A percentile compares a stretch with the other conserved stretches of the same genome.
These are phyloP conservation scores for Telfairia occidentalis DNA, from an alignment of 331 rosid species.

Conservation along the genomic window DNA sequence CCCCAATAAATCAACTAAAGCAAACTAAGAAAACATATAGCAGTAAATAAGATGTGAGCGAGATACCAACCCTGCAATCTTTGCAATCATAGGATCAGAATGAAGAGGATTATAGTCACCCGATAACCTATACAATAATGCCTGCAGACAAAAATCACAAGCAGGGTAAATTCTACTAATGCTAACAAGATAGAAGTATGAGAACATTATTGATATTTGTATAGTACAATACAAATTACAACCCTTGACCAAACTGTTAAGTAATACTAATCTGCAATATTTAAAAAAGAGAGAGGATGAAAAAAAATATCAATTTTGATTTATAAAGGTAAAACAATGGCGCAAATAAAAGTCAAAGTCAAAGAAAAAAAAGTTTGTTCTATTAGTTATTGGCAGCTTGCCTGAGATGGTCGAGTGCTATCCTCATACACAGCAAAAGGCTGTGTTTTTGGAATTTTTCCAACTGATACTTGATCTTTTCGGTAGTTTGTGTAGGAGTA, in stretches of 20 bases:
- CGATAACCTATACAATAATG: constrained; percentile 73
- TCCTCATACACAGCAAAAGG: constrained; percentile 74
- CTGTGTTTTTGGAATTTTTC: constrained; percentile 50
- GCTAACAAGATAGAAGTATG: not conserved
- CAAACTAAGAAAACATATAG: not conserved
- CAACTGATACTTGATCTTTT: constrained; percentile 30
- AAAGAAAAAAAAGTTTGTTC: not conserved
- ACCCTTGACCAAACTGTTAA: not conserved
- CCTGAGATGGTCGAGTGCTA: constrained; percentile 74
- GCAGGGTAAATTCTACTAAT: not conserved
- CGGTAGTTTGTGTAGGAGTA: constrained; percentile 74
- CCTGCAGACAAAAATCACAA: constrained; percentile 45
- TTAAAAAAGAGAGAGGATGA: not conserved
- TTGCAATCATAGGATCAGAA: constrained; percentile 75
- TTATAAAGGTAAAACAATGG: not conserved
- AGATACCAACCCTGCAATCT: constrained; percentile 77
- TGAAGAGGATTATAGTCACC: constrained; percentile 94
- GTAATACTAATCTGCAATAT: not conserved
- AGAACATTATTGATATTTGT: not conserved
- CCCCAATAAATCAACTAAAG: not conserved
- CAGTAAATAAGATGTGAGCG: constrained; percentile 7
- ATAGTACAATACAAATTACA: not conserved
- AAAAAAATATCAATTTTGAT: not conserved
- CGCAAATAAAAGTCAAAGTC: not conserved
- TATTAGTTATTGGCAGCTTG: constrained; percentile 23